Evolutionary conservation across 2,329 filamentous ascomycete species (phyloP), one percentile per base, ranked within the genome.

Genomic region (Emergomyces africanus): DNA sequence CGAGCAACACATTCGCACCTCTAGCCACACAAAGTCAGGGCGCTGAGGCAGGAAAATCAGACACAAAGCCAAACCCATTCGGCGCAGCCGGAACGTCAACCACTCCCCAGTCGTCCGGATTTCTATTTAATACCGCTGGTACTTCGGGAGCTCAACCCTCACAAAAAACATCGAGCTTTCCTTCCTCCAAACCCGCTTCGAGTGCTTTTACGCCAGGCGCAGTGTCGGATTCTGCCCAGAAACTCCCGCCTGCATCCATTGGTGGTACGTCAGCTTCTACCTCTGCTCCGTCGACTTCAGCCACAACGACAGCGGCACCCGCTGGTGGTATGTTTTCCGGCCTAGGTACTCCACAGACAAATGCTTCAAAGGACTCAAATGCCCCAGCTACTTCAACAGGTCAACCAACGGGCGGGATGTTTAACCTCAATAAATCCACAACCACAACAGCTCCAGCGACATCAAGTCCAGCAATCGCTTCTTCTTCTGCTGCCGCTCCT

Each of bases 401-500:
- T 28, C 54, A 50, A 23, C 30, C 59, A 33, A 67, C 28, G 48
- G 30, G 58, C 59, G 53, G 63, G 65, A 53, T 64, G 61, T 63
- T 66, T 64, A 57, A 69, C 14, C 69, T 71, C 42, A 61, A 59
- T 46, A 67, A 70, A 59, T 66, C 67, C 5, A 65, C 67, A 20
- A 60, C 62, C 30, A 44, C 62, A 49, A 59, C 69, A 37, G 61
- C 64, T 33, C 57, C 67, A 18, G 55, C 66, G 8, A 55, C 66
- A 15, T 57, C 67, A n/a, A 61, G 67, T 39, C 58, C 69, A 35
- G 41, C 58, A 33, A 58, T 70, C 33, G 65, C 71, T 15, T 60
- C 74, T n/a, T n/a, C n/a, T n/a, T n/a, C n/a, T n/a, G n/a, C n/a
- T 14, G 61, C 70, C 50, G 63, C 76, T 35, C 60, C 73, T n/a